A percentile compares a stretch with the other conserved stretches of the same genome.
phyloP scores from a whole-genome alignment of 164 flowering plant species.

The Akebia trifoliata region DNA sequence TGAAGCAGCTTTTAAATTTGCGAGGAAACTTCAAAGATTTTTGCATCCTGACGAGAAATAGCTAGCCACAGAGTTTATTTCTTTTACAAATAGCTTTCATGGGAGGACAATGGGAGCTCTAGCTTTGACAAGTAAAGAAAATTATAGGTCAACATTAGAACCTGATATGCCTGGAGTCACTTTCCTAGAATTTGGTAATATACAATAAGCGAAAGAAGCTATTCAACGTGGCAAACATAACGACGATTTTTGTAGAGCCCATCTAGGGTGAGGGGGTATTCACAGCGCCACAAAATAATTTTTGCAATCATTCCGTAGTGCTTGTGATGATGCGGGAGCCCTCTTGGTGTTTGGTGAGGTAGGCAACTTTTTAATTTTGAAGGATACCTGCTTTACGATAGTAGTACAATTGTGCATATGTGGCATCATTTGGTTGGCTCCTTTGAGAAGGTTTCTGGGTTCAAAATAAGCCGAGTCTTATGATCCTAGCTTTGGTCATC shows the following conservation, averaged over 20 bases:
- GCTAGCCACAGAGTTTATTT: slow-evolving; percentile 64
- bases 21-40: slow-evolving; percentile 72
- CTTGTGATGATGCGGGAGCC: too few relatives aligned
- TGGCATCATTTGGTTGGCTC: too few relatives aligned
- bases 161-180: slow-evolving; percentile 98
- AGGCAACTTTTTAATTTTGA: too few relatives aligned
- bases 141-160: slow-evolving; percentile 79
- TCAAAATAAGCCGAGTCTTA: too few relatives aligned
- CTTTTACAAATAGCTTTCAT: slow-evolving; percentile 77
- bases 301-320: too few relatives aligned
- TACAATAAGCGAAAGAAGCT: slow-evolving; percentile 44
- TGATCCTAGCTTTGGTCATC: too few relatives aligned
- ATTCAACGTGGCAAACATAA: slow-evolving; percentile 58
- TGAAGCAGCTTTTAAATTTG: slow-evolving; percentile 94
- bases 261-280: too few relatives aligned
- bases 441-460: too few relatives aligned
- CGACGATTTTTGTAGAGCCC: slow-evolving; percentile 93
- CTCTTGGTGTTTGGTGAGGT: too few relatives aligned
- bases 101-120: slow-evolving; percentile 96
- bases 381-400: too few relatives aligned
- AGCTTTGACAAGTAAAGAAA: slow-evolving; percentile 89
- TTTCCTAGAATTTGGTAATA: slow-evolving; percentile 77
- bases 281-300: too few relatives aligned
- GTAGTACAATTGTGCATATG: too few relatives aligned
- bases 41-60: slow-evolving; percentile 40